These are phyloP conservation scores for Chytridiales sp. DNA, from an alignment of 371 early-diverging fungal genomes.

Conservation along the genomic window DNA sequence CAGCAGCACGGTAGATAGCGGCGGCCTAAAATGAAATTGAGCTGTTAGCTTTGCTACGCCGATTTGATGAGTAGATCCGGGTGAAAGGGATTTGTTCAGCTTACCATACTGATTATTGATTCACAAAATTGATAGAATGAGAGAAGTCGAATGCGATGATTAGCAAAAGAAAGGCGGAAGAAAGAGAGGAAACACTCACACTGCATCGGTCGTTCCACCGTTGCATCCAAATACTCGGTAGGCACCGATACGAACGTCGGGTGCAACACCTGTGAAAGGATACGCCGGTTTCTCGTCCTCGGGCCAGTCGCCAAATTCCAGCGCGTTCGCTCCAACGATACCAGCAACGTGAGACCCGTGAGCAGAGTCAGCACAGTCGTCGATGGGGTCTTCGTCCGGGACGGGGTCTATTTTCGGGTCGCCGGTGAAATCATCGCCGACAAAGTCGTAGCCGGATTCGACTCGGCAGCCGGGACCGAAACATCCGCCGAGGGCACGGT, in stretches of 20 bases:
- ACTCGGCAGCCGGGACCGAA: constrained; percentile 66
- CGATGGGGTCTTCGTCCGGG: constrained; percentile 57
- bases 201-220: constrained; percentile 59
- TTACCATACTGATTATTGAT: too few relatives aligned
- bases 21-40: too few relatives aligned
- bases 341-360: constrained; percentile 70
- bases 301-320: constrained; percentile 28
- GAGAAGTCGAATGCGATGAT: too few relatives aligned
- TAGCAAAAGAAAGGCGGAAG: too few relatives aligned
- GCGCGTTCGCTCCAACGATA: constrained; percentile 54
- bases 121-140: too few relatives aligned
- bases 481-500: constrained; percentile 70
- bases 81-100: too few relatives aligned
- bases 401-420: not conserved
- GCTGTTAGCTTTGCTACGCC: too few relatives aligned
- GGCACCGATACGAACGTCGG: constrained; percentile 33
- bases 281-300: constrained; percentile 8
- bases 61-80: too few relatives aligned
- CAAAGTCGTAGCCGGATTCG: constrained; percentile 59
- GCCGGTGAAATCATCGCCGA: constrained; percentile 34
- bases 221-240: constrained; percentile 56
- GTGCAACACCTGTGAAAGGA: constrained; percentile 41
- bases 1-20: constrained; percentile 48
- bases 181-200: too few relatives aligned
- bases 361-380: constrained; percentile 40